Conservation (phyloP, 345 rosid genomes). For the Dovyalis caffra region DNA sequence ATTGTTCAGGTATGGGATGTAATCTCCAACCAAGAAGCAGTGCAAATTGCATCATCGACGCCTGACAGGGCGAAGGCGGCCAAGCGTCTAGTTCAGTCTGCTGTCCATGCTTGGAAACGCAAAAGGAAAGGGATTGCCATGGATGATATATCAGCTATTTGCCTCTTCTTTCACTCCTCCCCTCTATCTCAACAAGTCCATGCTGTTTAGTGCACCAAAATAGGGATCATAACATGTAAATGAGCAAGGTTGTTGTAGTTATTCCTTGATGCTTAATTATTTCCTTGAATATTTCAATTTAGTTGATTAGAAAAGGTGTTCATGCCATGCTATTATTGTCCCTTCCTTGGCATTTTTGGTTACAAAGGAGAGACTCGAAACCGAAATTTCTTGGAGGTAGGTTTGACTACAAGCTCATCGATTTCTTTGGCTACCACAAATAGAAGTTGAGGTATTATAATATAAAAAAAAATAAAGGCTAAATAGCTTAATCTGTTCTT, state of each 20-base stretch:
- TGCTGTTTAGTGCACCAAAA: slow-evolving; percentile 14
- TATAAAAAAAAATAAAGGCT: too few relatives aligned
- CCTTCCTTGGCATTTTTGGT: not conserved
- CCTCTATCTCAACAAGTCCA: slow-evolving; percentile 20
- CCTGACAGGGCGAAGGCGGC: slow-evolving; percentile 65
- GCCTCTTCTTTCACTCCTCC: slow-evolving; percentile 73
- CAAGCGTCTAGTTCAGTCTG: slow-evolving; percentile 58
- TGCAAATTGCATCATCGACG: slow-evolving; percentile 60
- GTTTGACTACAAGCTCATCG: not conserved
- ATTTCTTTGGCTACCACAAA: too few relatives aligned
- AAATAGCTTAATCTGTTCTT: too few relatives aligned
- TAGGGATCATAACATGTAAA: slow-evolving; percentile 15
- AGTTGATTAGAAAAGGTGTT: not conserved
- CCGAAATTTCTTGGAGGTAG: not conserved
- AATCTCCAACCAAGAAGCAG: slow-evolving; percentile 78
- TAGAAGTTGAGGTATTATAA: too few relatives aligned
- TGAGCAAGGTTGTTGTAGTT: not conserved
- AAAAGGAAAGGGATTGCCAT: slow-evolving; percentile 74
- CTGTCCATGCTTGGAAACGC: slow-evolving; percentile 64
- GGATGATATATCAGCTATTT: slow-evolving; percentile 94
- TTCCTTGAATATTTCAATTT: not conserved
- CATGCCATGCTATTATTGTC: not conserved
- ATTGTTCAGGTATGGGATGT: slow-evolving; percentile 84
- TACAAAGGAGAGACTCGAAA: not conserved
- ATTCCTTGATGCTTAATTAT: not conserved